Conservation (phyloP, 2,329 filamentous ascomycete genomes). For the Nannizzia gypsea region DNA sequence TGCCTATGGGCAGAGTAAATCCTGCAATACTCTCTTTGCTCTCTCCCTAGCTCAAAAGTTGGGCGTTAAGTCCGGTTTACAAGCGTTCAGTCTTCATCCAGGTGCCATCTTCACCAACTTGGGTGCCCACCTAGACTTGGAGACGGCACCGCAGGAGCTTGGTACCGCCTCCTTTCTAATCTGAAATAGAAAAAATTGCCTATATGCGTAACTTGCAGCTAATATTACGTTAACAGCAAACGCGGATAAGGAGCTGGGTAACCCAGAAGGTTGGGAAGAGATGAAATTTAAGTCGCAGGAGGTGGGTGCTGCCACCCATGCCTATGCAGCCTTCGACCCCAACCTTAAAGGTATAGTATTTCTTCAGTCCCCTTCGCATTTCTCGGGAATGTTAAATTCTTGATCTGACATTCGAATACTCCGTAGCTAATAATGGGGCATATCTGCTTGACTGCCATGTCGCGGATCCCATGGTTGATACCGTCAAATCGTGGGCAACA, state of each 20-base stretch:
- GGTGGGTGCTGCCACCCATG: conserved; percentile 21
- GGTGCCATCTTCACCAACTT: conserved; percentile 16
- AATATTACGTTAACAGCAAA: background rate
- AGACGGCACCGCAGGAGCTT: conserved; percentile 12
- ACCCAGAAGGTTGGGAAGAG: background rate
- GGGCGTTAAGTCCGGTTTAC: background rate
- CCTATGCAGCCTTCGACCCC: conserved; percentile 25
- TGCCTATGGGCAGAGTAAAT: conserved; percentile 41
- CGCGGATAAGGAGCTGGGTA: background rate
- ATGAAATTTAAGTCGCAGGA: background rate
- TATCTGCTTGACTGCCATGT: background rate
- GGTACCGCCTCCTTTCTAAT: conserved; percentile 11
- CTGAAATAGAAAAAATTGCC: too few species aligned
- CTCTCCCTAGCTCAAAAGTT: conserved; percentile 10
- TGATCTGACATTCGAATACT: background rate
- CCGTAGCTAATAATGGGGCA: background rate
- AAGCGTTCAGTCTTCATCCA: conserved; percentile 10
- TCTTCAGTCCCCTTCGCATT: background rate
- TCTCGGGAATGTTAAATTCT: background rate
- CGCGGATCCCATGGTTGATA: background rate
- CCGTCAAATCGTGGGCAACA: background rate
- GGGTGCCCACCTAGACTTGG: conserved; percentile 15
- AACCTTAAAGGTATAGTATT: conserved; percentile 10
- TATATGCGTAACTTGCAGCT: too few species aligned
- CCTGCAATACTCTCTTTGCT: conserved; percentile 40